Base-by-base conservation (phyloP, 106 monocot species). In the Xerophyta viscosa region DNA sequence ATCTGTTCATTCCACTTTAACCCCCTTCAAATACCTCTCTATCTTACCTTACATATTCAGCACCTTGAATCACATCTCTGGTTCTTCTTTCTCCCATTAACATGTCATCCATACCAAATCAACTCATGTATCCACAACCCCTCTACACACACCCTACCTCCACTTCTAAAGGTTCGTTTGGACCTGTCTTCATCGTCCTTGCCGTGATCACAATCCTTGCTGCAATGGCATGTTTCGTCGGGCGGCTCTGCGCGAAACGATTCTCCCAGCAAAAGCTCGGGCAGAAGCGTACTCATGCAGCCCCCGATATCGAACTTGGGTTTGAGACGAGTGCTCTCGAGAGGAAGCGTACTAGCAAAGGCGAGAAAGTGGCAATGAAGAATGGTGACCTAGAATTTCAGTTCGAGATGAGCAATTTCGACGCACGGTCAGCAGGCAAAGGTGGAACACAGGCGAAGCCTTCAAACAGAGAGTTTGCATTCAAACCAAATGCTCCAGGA, bases 151-250 rank as follows among this genome's bases (percentile, higher is more conserved):
- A 30, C 15, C 48, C 61, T 29, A 37, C 22, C 12, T 19, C 60
- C 22, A 6, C 41, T 8, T 37, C 66, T 17, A 54, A 47, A 43
- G 74, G 69, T 28, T 74, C 79, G 0, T 69, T 74, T 24, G 73
- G 79, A 0, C 79, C 68, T 29, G 69, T 70, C 5, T 66, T 79
- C 37, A 23, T 42, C 14, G 74, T 66, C 11, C 60, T 69, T 17
- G 60, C 69, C 0, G 46, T 70, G 44, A 74, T 79, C 17, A 41
- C 65, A 3, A 29, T 79, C 13, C 65, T 79, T 9, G 69, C 73
- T 13, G 4, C 56, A 31, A 12, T 74, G 27, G 69, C 74, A 0
- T 69, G 69, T 31, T 30, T 74, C 18, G 33, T 73, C 48, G 68
- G 79, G 6, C 51, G 73, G 33, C 51, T 69, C 10, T 79, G 79